Percentiles rank a stretch among this genome's conserved stretches.
Evolutionary conservation across 164 flowering plant genomes (phyloP).

Genomic region (Aristolochia contorta): DNA sequence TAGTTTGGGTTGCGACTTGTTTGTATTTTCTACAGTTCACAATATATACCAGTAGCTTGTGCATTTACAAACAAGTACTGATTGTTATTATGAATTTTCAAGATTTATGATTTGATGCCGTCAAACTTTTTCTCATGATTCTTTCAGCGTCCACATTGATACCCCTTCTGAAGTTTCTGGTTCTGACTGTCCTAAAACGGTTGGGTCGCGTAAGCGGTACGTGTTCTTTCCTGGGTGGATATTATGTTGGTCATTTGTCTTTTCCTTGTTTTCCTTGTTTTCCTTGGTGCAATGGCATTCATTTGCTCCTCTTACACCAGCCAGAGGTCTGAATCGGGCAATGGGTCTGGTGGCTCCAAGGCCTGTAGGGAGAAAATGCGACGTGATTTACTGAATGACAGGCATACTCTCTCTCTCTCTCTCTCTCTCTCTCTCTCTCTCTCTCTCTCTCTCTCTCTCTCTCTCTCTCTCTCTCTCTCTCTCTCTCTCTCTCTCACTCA

Average conservation of each 20-base stretch:
- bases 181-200: slow-evolving; percentile 32
- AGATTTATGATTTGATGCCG: too few species aligned
- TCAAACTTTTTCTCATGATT: background rate
- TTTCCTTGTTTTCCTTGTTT: background rate
- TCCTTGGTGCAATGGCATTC: background rate
- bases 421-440: too few species aligned
- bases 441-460: too few species aligned
- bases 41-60: background rate
- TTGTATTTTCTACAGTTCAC: background rate
- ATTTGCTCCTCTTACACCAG: slow-evolving; percentile 18
- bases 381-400: slow-evolving; percentile 67
- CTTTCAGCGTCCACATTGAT: slow-evolving; percentile 38
- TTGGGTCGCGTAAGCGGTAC: slow-evolving; percentile 51
- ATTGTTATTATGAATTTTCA: background rate
- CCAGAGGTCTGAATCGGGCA: slow-evolving; percentile 32
- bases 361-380: slow-evolving; percentile 75
- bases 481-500: background rate
- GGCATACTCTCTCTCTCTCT: slow-evolving; percentile 20
- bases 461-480: background rate
- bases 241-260: background rate
- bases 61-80: background rate
- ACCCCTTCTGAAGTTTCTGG: slow-evolving; percentile 34
- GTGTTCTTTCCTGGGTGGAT: background rate
- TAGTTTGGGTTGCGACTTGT: background rate
- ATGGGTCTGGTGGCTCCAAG: slow-evolving; percentile 48